These are phyloP conservation scores for Erythrophleum fordii DNA, from an alignment of 306 rosid genomes.

Conservation along the genomic window DNA sequence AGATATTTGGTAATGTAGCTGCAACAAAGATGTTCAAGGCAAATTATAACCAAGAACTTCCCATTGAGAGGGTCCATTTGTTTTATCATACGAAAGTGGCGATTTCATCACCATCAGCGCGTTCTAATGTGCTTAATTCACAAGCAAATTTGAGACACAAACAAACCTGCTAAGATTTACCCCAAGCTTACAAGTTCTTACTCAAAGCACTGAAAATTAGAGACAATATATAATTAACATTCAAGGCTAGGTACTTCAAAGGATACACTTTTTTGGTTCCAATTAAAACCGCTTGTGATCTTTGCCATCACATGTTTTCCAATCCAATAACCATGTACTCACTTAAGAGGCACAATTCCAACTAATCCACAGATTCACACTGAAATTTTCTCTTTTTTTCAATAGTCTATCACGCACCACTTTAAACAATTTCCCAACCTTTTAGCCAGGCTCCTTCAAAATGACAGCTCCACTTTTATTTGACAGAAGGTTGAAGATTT, in stretches of 20 bases:
- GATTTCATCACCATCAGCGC: too few species aligned
- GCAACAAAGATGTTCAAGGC: too few species aligned
- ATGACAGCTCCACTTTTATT: neutral
- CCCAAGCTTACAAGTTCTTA: neutral
- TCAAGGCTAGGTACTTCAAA: neutral
- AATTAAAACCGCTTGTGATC: neutral
- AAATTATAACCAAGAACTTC: too few species aligned
- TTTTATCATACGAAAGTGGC: too few species aligned
- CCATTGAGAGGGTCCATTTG: too few species aligned
- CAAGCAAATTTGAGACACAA: neutral
- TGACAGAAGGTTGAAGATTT: neutral
- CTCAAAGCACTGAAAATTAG: neutral
- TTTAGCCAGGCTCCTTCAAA: neutral
- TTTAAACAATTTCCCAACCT: neutral
- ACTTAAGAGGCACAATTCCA: neutral
- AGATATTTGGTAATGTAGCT: too few species aligned
- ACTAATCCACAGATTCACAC: constrained; percentile 2
- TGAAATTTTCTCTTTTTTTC: neutral
- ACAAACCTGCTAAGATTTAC: neutral
- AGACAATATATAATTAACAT: neutral
- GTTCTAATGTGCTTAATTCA: too few species aligned
- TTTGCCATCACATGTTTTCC: neutral
- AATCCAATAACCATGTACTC: neutral
- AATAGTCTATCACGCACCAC: neutral
- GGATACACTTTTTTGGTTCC: neutral